Percentiles rank a stretch among this genome's conserved stretches.
These are phyloP conservation scores for Thraustochytrium sp. DNA, from an alignment of 352 stramenopile species.

Conservation along the genomic window DNA sequence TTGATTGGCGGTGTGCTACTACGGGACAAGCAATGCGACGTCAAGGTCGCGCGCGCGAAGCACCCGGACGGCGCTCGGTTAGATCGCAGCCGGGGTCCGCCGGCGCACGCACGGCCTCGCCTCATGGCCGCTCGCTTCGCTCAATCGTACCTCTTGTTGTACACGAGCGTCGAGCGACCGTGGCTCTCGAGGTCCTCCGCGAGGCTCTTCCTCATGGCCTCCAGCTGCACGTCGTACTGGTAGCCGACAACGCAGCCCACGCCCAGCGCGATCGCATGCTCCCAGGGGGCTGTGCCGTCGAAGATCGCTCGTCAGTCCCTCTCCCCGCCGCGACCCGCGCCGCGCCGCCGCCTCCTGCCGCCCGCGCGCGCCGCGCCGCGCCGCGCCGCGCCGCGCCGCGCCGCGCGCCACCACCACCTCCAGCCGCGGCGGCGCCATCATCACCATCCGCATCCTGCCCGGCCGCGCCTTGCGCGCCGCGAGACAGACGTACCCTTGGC, in stretches of 20 bases:
- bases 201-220: not conserved
- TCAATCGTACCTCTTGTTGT: not conserved
- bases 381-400: not conserved
- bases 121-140: not conserved
- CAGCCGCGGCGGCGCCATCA: not conserved
- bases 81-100: not conserved
- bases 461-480: not conserved
- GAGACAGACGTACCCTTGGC: not conserved
- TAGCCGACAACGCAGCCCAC: not conserved
- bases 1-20: too few relatives aligned
- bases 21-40: too few relatives aligned
- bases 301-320: not conserved
- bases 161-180: not conserved
- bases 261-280: not conserved
- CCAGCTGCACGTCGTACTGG: not conserved
- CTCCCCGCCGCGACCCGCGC: not conserved
- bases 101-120: not conserved
- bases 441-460: not conserved
- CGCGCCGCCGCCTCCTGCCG: not conserved
- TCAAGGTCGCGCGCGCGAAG: too few relatives aligned
- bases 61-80: too few relatives aligned
- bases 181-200: constrained; percentile 1
- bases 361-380: not conserved
- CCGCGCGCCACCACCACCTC: not conserved
- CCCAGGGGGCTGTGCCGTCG: constrained; percentile 8